Conservation (phyloP, 1,284 basidiomycete genomes). For the Filobasidium uniguttulatum region DNA sequence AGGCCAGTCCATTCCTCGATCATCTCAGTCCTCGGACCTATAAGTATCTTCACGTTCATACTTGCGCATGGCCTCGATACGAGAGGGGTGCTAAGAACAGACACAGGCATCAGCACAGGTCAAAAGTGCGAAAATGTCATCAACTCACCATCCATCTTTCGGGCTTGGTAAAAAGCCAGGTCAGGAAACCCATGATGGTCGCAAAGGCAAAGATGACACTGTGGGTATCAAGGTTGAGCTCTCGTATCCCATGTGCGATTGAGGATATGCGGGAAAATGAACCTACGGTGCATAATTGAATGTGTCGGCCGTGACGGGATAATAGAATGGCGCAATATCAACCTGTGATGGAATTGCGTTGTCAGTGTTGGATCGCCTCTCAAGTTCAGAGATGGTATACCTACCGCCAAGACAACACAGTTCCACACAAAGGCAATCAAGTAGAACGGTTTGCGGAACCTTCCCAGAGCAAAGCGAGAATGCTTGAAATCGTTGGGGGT, state of each 20-base stretch:
- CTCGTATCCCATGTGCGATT: background rate
- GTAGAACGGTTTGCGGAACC: constrained; percentile 53
- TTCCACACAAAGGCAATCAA: constrained; percentile 55
- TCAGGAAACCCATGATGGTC: constrained; percentile 57
- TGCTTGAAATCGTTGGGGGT: constrained; percentile 59
- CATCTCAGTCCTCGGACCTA: constrained; percentile 2
- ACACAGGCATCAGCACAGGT: too few species aligned
- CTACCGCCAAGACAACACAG: constrained; percentile 52
- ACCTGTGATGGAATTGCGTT: background rate
- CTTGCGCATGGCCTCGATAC: background rate
- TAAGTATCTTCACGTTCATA: too few species aligned
- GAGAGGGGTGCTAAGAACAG: background rate
- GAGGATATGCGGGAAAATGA: background rate
- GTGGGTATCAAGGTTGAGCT: background rate
- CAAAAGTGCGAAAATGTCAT: background rate
- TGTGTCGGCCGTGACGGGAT: constrained; percentile 24
- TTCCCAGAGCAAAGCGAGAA: constrained; percentile 57
- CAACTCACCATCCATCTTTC: constrained; percentile 50
- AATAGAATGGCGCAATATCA: constrained; percentile 23
- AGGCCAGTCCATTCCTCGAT: constrained; percentile 4
- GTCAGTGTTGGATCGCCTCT: background rate
- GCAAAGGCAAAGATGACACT: constrained; percentile 59
- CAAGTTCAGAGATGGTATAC: constrained; percentile 21
- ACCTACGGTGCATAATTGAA: constrained; percentile 25
- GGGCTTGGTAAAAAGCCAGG: constrained; percentile 61